Conservation (phyloP, 805 yeast genomes). For the Lachancea quebecensis region DNA sequence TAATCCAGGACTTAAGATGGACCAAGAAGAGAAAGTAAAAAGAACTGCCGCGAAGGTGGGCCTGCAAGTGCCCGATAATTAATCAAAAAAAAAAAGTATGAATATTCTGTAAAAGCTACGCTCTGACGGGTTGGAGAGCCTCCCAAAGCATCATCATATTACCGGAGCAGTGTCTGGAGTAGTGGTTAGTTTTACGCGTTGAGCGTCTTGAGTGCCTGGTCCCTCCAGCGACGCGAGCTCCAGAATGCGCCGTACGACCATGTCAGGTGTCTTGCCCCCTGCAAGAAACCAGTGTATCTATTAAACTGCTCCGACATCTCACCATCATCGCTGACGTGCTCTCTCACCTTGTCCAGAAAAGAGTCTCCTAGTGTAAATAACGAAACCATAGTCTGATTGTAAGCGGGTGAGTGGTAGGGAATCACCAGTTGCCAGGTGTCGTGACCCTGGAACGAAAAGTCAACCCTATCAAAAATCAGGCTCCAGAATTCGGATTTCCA, state of each 20-base stretch:
- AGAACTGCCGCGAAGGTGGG: constrained; percentile 89
- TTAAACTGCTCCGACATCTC: constrained; percentile 92
- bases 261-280: constrained; percentile 81
- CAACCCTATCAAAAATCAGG: constrained; percentile 14
- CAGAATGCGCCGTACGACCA: constrained; percentile 85
- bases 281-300: constrained; percentile 71
- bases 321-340: constrained; percentile 50
- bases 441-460: constrained; percentile 1
- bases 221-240: constrained; percentile 62
- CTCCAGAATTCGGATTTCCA: constrained; percentile 24
- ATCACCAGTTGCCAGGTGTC: constrained; percentile 15
- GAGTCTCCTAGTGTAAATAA: constrained; percentile 59
- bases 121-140: too few relatives aligned
- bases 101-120: background rate
- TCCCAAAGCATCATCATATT: too few relatives aligned
- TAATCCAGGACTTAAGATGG: constrained; percentile 74
- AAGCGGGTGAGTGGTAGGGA: constrained; percentile 36
- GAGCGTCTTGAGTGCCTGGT: constrained; percentile 23
- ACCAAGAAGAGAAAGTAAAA: constrained; percentile 69
- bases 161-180: too few relatives aligned
- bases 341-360: constrained; percentile 49
- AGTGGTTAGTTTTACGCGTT: too few relatives aligned
- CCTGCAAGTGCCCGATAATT: constrained; percentile 46
- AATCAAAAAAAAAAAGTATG: background rate
- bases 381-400: constrained; percentile 38